These are phyloP conservation scores for Penicillium sp. DNA, from an alignment of 2,329 filamentous ascomycete species.

Conservation along the genomic window DNA sequence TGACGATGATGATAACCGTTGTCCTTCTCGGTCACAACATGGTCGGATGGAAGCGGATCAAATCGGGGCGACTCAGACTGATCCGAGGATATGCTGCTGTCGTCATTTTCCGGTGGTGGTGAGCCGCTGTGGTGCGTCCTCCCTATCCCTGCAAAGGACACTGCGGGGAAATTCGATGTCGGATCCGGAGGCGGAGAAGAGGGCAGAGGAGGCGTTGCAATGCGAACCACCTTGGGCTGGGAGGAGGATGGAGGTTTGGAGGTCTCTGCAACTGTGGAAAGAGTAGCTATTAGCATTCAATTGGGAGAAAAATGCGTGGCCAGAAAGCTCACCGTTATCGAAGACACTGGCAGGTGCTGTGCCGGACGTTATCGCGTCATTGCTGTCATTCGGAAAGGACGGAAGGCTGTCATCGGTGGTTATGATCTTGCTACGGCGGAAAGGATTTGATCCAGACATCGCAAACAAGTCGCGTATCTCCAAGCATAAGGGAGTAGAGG, in stretches of 20 bases:
- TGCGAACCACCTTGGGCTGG: slow-evolving; percentile 23
- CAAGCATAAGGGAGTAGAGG: slow-evolving; percentile 25
- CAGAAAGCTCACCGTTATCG: slow-evolving; percentile 1
- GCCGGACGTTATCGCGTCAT: slow-evolving; percentile 16
- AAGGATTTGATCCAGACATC: slow-evolving; percentile 50
- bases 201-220: slow-evolving; percentile 38
- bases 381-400: slow-evolving; percentile 17
- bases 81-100: slow-evolving; percentile 28
- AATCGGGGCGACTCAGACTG: slow-evolving; percentile 37
- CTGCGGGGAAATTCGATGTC: slow-evolving; percentile 14
- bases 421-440: slow-evolving; percentile 40
- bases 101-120: slow-evolving; percentile 7
- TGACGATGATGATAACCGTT: slow-evolving; percentile 23
- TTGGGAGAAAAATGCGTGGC: background rate
- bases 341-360: slow-evolving; percentile 5
- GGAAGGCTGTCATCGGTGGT: slow-evolving; percentile 27
- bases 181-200: slow-evolving; percentile 18
- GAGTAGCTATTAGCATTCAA: background rate
- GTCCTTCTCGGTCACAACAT: background rate
- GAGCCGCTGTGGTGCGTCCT: slow-evolving; percentile 15
- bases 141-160: slow-evolving; percentile 14
- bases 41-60: slow-evolving; percentile 26
- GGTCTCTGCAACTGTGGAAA: slow-evolving; percentile 5
- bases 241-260: slow-evolving; percentile 10
- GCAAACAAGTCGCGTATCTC: slow-evolving; percentile 24